Base-by-base conservation (phyloP, 441 rosid genomes). In the Adansonia gregorii region DNA sequence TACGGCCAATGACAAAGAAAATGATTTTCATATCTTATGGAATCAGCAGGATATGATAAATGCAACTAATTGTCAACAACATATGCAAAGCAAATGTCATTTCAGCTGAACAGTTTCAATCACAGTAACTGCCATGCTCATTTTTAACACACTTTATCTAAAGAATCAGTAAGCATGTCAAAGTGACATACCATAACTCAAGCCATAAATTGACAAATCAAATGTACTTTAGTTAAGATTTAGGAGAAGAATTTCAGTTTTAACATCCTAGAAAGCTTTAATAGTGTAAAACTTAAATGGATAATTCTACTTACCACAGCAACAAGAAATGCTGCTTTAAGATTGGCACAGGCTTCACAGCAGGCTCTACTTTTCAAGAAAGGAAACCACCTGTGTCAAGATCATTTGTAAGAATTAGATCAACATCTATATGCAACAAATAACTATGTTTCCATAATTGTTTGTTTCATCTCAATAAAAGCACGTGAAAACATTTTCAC, bases 271-370 rank as follows among this genome's bases (percentile, higher is more conserved):
- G 11, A 79, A 74, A 46, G 54, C 45, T 24, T 56, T 48, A 56
- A 24, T 43, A 58, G 46, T 35, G 67, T 72, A 15, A 52, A 61
- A 67, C 5, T 45, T 76, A 55, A 20, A 76, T 55, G 69, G 56
- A 83, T 76, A 75, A 24, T 43, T 41, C 11, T 7, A 80, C 94
- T 91, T 80, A 95, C 99, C 82, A 95, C 97, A 48, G 97, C 97
- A 73, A 91, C 86, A 78, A 95, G 93, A 87, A 94, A 94, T 78
- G 99, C 97, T 61, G 97, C 99, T 88, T 95, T 95, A 74, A 95
- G 93, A 87, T 94, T 96, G 76, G 94, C 98, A 76, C 99, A 96
- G 65, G 98, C 95, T 80, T 92, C 97, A 81, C 98, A 95, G 81
- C 99, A 92, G 78, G 97, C 99, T 86, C 85, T 88, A 84, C 83